Percentiles rank a stretch among this genome's conserved stretches.
Conservation (phyloP, 768 basidiomycete genomes). For the Pulveroboletus sp. region DNA sequence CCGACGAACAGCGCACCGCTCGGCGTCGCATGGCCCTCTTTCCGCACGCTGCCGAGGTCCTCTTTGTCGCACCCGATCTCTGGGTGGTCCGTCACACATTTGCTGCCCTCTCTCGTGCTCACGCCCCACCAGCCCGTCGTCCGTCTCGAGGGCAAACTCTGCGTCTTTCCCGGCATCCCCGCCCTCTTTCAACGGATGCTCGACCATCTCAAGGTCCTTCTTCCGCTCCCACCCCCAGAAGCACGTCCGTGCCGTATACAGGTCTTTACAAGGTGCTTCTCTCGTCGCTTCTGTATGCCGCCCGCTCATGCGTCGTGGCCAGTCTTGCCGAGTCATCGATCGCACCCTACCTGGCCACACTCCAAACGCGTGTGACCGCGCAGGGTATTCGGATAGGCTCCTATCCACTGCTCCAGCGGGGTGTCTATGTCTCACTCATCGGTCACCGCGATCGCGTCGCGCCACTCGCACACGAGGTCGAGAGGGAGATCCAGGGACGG, state of each 20-base stretch:
- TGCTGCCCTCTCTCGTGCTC: not conserved
- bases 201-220: slow-evolving; percentile 63
- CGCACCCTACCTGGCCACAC: slow-evolving; percentile 78
- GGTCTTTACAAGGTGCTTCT: slow-evolving; percentile 73
- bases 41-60: slow-evolving; percentile 71
- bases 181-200: slow-evolving; percentile 81
- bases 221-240: slow-evolving; percentile 74
- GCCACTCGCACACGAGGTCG: slow-evolving; percentile 62
- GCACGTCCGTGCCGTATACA: slow-evolving; percentile 78
- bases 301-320: not conserved
- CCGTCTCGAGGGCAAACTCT: slow-evolving; percentile 79
- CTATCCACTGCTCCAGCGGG: slow-evolving; percentile 58
- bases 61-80: slow-evolving; percentile 76
- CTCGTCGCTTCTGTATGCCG: not conserved
- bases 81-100: slow-evolving; percentile 67
- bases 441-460: slow-evolving; percentile 48
- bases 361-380: slow-evolving; percentile 68
- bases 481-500: slow-evolving; percentile 52
- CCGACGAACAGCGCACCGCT: slow-evolving; percentile 71
- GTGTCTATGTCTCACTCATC: slow-evolving; percentile 66
- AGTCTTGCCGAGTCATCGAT: slow-evolving; percentile 80
- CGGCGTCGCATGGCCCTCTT: slow-evolving; percentile 89
- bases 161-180: slow-evolving; percentile 91
- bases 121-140: slow-evolving; percentile 66
- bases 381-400: slow-evolving; percentile 84